A percentile compares a stretch with the other conserved stretches of the same genome.
Conservation (phyloP, 495 filamentous ascomycete genomes). For the Jackrogersella multiformis region DNA sequence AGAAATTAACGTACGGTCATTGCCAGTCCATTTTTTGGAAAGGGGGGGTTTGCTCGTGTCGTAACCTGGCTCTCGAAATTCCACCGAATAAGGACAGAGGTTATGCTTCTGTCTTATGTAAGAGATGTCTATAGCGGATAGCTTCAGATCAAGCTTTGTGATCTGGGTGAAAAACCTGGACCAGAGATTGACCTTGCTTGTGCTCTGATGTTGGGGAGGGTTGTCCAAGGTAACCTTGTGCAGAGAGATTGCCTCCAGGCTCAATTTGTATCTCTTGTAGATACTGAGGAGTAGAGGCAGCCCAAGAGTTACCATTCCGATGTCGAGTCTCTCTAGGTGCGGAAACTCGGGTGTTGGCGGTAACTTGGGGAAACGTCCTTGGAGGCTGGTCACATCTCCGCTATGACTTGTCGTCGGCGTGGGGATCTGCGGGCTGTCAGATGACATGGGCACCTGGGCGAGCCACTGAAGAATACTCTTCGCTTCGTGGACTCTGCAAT, state of each 20-base stretch:
- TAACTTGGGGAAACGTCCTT: constrained; percentile 13
- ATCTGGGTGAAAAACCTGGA: constrained; percentile 35
- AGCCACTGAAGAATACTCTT: constrained; percentile 41
- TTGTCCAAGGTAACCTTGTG: constrained; percentile 43
- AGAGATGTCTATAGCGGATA: constrained; percentile 21
- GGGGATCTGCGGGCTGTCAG: background rate
- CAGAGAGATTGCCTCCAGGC: constrained; percentile 45
- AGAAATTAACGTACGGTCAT: constrained; percentile 18
- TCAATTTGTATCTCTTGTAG: constrained; percentile 48
- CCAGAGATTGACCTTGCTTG: constrained; percentile 40
- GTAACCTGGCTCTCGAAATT: background rate
- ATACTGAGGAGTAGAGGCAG: constrained; percentile 40
- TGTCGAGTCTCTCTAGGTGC: constrained; percentile 49
- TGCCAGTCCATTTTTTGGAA: constrained; percentile 9
- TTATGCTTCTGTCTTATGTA: constrained; percentile 13
- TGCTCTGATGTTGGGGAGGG: background rate
- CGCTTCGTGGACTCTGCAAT: background rate
- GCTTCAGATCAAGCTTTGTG: constrained; percentile 23
- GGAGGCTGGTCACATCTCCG: background rate
- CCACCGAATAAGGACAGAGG: background rate
- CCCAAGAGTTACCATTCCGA: constrained; percentile 46
- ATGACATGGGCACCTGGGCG: background rate
- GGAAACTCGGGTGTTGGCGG: constrained; percentile 33
- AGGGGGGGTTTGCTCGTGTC: background rate
- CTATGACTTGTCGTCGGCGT: background rate